These are phyloP conservation scores for Vickermania ingenoplastis DNA, from an alignment of 208 protist genomes.

Conservation along the genomic window DNA sequence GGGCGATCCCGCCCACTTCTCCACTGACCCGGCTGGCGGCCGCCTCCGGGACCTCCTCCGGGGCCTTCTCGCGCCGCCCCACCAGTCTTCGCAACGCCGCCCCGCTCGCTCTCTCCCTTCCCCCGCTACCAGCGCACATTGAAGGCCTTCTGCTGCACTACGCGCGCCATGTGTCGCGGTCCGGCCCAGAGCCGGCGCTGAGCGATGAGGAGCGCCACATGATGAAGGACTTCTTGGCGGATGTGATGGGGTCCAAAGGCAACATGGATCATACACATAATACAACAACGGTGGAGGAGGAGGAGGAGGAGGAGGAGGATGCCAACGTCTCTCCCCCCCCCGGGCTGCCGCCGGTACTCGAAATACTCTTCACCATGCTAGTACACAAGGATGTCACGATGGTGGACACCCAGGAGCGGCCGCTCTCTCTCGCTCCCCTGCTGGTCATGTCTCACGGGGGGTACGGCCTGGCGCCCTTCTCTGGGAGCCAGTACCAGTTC, in stretches of 20 bases:
- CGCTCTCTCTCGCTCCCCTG: constrained; percentile 16
- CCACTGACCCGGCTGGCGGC: neutral
- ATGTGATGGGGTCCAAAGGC: neutral
- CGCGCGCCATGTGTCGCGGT: neutral
- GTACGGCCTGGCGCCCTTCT: constrained; percentile 37
- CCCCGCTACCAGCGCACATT: neutral
- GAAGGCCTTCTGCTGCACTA: neutral
- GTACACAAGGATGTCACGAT: constrained; percentile 3
- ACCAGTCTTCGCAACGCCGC: neutral
- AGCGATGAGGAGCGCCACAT: neutral
- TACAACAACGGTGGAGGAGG: no score
- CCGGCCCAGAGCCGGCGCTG: neutral
- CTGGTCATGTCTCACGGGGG: constrained; percentile 29
- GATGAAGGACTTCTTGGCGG: neutral
- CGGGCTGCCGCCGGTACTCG: neutral
- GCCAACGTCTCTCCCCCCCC: neutral
- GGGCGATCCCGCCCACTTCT: neutral
- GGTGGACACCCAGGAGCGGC: constrained; percentile 9
- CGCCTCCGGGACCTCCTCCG: neutral
- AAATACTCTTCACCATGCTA: neutral
- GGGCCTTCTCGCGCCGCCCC: neutral
- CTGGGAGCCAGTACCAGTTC: constrained; percentile 5
- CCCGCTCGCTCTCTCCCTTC: neutral
- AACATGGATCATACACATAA: no score
- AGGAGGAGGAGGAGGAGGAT: no score